phyloP scores from a whole-genome alignment of 2,329 filamentous ascomycete genomes.

The Fusarium concolor region DNA sequence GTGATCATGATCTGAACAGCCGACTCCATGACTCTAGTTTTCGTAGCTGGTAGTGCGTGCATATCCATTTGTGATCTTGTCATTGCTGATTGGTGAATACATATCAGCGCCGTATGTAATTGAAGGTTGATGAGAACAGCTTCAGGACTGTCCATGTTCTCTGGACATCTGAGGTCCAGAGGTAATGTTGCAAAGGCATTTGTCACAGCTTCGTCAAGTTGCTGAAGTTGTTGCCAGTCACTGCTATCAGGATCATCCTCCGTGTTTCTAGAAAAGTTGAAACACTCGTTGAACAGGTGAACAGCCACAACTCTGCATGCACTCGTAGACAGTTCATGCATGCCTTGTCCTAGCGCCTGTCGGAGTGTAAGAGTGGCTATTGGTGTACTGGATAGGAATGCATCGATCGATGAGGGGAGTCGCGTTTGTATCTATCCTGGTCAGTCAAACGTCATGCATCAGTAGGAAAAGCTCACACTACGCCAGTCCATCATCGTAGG shows the following conservation, averaged over 20 bases:
- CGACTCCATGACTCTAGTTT: conserved; percentile 16
- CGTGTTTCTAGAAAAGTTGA: conserved; percentile 29
- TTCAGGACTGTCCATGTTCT: conserved; percentile 25
- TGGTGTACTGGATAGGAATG: conserved; percentile 9
- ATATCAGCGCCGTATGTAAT: conserved; percentile 30
- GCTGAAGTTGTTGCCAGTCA: conserved; percentile 26
- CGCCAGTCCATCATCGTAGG: conserved; percentile 76
- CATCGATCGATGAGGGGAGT: conserved; percentile 17
- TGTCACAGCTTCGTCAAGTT: conserved; percentile 14
- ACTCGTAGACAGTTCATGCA: conserved; percentile 34
- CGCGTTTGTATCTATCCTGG: conserved; percentile 4
- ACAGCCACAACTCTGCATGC: conserved; percentile 36
- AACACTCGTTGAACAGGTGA: conserved; percentile 37
- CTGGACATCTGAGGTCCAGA: conserved; percentile 20
- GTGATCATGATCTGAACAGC: conserved; percentile 36
- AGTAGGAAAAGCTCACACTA: background rate
- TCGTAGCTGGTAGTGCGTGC: conserved; percentile 6
- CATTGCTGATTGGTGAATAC: conserved; percentile 14
- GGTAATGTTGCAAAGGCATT: conserved; percentile 30
- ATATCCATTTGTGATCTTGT: conserved; percentile 29
- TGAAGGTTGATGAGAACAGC: conserved; percentile 36
- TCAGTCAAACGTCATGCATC: rapidly evolving
- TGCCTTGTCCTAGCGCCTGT: conserved; percentile 32
- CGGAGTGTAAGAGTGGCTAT: conserved; percentile 49
- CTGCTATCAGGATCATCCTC: conserved; percentile 24